Conservation (phyloP, 2,329 filamentous ascomycete species). For the Thielaviopsis ethacetica region DNA sequence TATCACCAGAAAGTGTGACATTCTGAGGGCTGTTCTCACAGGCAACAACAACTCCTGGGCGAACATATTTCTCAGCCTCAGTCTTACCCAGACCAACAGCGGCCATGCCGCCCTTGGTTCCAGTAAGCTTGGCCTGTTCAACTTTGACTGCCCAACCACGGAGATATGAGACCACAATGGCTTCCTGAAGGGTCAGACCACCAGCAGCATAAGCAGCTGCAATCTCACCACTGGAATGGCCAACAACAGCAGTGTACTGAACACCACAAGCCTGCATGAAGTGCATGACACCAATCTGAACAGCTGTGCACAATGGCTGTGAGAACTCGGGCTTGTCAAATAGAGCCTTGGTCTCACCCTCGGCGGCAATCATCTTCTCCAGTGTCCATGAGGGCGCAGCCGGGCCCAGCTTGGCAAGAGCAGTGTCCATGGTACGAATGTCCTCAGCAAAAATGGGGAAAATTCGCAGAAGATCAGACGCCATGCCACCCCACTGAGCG, state of each 20-base stretch:
- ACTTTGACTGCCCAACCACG: constrained; percentile 28
- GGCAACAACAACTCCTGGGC: constrained; percentile 3
- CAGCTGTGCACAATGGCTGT: constrained; percentile 28
- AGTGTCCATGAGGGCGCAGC: neutral
- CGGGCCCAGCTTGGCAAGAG: neutral
- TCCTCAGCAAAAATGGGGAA: constrained; percentile 21
- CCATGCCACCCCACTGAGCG: constrained; percentile 24
- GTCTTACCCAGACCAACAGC: constrained; percentile 25
- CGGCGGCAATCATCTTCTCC: neutral
- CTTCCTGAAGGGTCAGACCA: constrained; percentile 26
- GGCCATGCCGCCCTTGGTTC: constrained; percentile 35
- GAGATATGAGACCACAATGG: constrained; percentile 33
- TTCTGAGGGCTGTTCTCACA: constrained; percentile 37
- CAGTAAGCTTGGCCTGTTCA: constrained; percentile 24
- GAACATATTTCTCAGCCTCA: neutral
- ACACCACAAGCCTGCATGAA: constrained; percentile 28
- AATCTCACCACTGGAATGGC: constrained; percentile 34
- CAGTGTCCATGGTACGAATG: neutral
- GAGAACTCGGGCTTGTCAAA: constrained; percentile 23
- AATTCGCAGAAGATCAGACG: constrained; percentile 20
- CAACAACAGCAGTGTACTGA: constrained; percentile 22
- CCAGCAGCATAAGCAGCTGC: constrained; percentile 29
- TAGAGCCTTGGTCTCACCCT: constrained; percentile 14
- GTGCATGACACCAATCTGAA: constrained; percentile 31
- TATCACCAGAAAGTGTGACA: constrained; percentile 35